These are phyloP conservation scores for Cytospora piceicola DNA, from an alignment of 2,329 filamentous ascomycete genomes.

Conservation along the genomic window DNA sequence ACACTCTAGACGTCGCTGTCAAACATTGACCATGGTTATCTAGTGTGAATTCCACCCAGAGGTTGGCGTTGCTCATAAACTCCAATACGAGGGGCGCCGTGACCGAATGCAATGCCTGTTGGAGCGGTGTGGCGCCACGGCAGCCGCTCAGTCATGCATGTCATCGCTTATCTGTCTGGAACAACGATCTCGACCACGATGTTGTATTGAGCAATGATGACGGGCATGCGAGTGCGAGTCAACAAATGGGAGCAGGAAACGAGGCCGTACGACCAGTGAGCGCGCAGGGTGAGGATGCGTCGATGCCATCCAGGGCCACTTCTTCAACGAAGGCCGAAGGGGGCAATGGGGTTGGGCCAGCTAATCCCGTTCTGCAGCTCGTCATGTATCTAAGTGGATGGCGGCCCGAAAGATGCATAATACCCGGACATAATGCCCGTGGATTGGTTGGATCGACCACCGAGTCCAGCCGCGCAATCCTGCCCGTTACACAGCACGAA, in stretches of 20 bases:
- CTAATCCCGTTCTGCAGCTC: conserved; percentile 12
- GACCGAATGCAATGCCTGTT: background rate
- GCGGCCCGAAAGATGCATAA: conserved; percentile 28
- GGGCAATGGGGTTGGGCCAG: background rate
- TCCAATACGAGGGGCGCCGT: background rate
- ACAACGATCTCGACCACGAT: background rate
- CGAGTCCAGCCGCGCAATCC: conserved; percentile 14
- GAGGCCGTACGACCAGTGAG: background rate
- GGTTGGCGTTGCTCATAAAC: background rate
- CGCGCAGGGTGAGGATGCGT: background rate
- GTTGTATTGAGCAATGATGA: background rate
- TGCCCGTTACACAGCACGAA: conserved; percentile 6
- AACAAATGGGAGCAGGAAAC: background rate
- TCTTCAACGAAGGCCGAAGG: conserved; percentile 7
- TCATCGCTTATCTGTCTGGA: background rate
- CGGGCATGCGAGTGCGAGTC: background rate
- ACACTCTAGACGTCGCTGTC: background rate
- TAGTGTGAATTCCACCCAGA: background rate
- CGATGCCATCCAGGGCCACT: conserved; percentile 5
- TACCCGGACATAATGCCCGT: conserved; percentile 11
- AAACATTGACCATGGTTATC: background rate
- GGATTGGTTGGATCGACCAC: conserved; percentile 12
- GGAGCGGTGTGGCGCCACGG: conserved; percentile 2
- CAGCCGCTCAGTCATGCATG: conserved; percentile 1
- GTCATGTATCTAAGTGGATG: conserved; percentile 8